These are phyloP conservation scores for Trichoderma guizhouense DNA, from an alignment of 2,329 filamentous ascomycete species.

Conservation along the genomic window DNA sequence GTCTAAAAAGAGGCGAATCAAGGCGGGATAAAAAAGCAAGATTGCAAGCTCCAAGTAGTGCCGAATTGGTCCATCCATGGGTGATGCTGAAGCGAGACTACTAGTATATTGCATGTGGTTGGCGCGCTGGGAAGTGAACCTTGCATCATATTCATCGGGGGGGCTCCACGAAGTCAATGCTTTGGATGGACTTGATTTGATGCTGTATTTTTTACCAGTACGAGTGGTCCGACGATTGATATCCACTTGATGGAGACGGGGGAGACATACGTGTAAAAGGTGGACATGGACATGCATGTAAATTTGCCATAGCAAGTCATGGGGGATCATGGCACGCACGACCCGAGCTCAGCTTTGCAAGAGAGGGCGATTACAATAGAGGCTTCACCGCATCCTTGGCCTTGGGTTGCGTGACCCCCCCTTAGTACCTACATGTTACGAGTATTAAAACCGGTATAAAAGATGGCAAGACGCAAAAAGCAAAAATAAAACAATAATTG, in stretches of 20 bases:
- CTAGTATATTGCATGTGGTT: neutral
- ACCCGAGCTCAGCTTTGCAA: neutral
- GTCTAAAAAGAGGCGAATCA: neutral
- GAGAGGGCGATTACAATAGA: neutral
- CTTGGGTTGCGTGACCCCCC: neutral
- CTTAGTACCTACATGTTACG: neutral
- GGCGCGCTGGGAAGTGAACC: neutral
- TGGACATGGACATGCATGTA: neutral
- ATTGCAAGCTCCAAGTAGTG: neutral
- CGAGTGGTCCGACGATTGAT: neutral
- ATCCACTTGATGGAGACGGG: neutral
- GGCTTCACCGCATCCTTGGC: neutral
- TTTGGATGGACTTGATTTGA: neutral
- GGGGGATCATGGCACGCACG: neutral
- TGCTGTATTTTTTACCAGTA: neutral
- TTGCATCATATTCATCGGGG: neutral
- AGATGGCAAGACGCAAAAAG: neutral
- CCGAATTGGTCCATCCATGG: neutral
- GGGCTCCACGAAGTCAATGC: neutral
- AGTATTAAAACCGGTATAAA: neutral
- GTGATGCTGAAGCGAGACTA: neutral
- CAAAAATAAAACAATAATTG: neutral
- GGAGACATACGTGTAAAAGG: neutral
- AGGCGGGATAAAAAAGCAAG: neutral
- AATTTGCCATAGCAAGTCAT: neutral